Evolutionary conservation across 345 rosid species (phyloP).

Genomic region (Gossypium sturtianum): DNA sequence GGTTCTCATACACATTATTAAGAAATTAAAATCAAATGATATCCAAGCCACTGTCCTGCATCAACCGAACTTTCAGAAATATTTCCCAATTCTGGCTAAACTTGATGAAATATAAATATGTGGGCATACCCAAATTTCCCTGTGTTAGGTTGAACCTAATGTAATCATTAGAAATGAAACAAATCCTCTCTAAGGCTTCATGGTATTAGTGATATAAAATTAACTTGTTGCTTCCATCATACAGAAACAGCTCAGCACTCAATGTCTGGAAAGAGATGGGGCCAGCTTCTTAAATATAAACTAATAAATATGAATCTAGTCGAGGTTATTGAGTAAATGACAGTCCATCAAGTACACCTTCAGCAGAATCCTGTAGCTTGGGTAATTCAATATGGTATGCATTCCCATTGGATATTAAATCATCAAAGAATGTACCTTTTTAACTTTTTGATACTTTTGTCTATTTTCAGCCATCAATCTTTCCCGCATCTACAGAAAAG

Average conservation of each 20-base stretch:
- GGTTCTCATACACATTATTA: neutral
- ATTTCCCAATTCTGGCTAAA: neutral
- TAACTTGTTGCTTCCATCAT: neutral
- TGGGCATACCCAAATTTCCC: neutral
- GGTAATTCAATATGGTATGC: neutral
- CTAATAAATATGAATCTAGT: neutral
- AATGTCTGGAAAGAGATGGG: neutral
- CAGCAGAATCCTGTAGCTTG: neutral
- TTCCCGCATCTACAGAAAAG: constrained; percentile 76
- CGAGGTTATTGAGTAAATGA: neutral
- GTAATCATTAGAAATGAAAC: neutral
- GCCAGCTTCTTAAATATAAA: neutral
- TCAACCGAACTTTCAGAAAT: neutral
- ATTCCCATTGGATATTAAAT: neutral
- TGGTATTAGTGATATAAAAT: neutral
- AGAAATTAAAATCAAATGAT: neutral
- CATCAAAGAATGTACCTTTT: constrained; percentile 54
- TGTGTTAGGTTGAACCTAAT: neutral
- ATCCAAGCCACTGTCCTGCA: neutral
- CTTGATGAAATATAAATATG: neutral
- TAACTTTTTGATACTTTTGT: constrained; percentile 89
- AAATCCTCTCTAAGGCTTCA: neutral
- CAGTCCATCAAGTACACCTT: neutral
- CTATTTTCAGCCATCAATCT: constrained; percentile 92
- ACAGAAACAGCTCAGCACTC: neutral